Base-by-base conservation (phyloP, 352 stramenopile species). In the Pilasporangium apinafurcum region DNA sequence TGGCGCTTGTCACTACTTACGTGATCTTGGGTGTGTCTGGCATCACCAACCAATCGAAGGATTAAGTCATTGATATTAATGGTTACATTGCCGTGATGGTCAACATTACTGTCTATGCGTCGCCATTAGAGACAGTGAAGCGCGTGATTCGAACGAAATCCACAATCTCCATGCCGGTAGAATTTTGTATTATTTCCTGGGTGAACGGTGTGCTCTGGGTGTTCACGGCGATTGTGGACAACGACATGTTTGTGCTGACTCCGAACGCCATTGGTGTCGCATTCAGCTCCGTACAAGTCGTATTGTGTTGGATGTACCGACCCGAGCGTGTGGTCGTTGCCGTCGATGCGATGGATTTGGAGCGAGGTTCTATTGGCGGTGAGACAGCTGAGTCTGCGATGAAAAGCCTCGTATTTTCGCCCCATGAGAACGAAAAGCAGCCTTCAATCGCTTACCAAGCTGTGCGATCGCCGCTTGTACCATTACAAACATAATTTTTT, bases 121-220 rank as follows among this genome's bases (percentile, higher is more conserved):
- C 71, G 9, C 71, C 71, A 1, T 53, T 85, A 24, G 64, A 52
- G 29, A 73, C 47, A 3, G 56, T 85, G 36, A 63, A 56, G 37
- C 37, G 60, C 8, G 72, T 81, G 13, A 12, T 85, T n/a, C 37
- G 43, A 16, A 66, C 51, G 51, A 74, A 73, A 42, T 72, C 63
- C 21, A 59, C 66, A 26, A 55, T 52, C 13, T 79, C 62, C 8
- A 58, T 85, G 40, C 63, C 60, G 8, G 65, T 85, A 41, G 54
- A 53, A 17, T 53, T 85, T 55, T 59, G 68, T 21, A 17, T 46
- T 20, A 68, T 78, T 26, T 68, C 64, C 24, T 49, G 56, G 10
- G 9, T 67, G 36, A 83, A 83, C 52, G 77, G 72, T 48, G 53
- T 37, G 25, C 57, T 83, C 18, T 86, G 72, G 73, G 57, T 75